Evolutionary conservation across 176 grass and related monocot genomes (phyloP).

Genomic region (Raddia distichophylla): DNA sequence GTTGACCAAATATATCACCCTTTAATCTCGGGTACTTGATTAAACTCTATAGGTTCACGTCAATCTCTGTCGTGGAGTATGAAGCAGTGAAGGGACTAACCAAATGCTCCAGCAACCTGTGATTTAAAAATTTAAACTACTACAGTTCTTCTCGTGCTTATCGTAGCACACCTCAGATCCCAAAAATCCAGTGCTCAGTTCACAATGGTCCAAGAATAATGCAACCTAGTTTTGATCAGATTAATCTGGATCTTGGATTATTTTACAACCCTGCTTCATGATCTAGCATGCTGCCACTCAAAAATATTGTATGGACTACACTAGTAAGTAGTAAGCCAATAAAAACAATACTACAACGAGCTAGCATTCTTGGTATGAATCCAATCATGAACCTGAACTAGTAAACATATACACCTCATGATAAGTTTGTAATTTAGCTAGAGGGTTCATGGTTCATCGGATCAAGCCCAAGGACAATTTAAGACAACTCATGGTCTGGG

Average conservation of each 20-base stretch:
- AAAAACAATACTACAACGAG: background rate
- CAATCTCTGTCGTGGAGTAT: conserved; percentile 2
- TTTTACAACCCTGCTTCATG: background rate
- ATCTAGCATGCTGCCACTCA: background rate
- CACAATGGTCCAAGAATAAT: conserved; percentile 15
- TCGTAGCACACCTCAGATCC: background rate
- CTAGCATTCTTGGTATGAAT: background rate
- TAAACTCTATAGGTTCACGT: conserved; percentile 9
- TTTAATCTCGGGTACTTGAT: background rate
- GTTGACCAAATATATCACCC: background rate
- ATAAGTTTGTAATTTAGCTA: background rate
- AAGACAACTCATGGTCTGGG: background rate
- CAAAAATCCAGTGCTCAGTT: background rate
- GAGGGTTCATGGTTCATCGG: background rate
- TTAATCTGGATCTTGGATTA: conserved; percentile 15
- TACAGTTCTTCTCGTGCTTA: background rate
- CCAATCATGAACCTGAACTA: conserved; percentile 12
- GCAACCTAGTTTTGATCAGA: background rate
- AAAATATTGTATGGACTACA: background rate
- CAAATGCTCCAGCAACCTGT: background rate
- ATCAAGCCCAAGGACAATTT: conserved; percentile 27
- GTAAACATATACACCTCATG: background rate
- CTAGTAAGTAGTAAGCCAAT: background rate
- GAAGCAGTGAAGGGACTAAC: background rate
- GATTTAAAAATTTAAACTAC: background rate